These are phyloP conservation scores for Papilionanthe hybrid DNA, from an alignment of 116 monocot species.

Conservation along the genomic window DNA sequence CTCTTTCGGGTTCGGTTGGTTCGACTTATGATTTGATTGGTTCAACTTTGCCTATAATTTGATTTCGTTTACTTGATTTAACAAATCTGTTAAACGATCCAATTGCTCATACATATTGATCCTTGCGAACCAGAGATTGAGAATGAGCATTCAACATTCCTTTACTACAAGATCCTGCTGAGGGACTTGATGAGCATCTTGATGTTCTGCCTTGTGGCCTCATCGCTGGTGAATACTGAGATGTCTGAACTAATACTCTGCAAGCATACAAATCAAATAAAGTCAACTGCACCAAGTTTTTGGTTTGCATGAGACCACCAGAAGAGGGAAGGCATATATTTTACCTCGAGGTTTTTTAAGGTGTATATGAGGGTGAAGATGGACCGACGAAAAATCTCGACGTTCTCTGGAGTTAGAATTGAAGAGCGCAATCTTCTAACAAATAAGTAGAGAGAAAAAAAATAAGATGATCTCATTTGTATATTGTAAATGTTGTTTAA, in stretches of 20 bases:
- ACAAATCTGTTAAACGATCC: neutral
- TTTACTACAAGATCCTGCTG: constrained; percentile 73
- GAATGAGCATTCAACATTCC: neutral
- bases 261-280: constrained; percentile 3
- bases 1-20: neutral
- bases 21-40: too few species aligned
- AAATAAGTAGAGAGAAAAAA: constrained; percentile 2
- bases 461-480: neutral
- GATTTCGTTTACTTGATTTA: too few species aligned
- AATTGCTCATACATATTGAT: neutral
- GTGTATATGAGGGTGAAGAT: constrained; percentile 65
- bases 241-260: constrained; percentile 83
- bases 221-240: constrained; percentile 80
- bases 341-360: constrained; percentile 81
- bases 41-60: too few species aligned
- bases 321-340: neutral
- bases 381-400: constrained; percentile 56
- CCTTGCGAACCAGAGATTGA: neutral
- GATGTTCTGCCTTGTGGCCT: constrained; percentile 54
- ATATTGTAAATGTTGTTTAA: neutral
- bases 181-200: constrained; percentile 91
- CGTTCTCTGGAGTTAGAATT: constrained; percentile 51
- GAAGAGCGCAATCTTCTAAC: constrained; percentile 53
- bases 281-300: neutral
- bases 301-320: neutral